phyloP scores from a whole-genome alignment of 2,329 filamentous ascomycete species.

The Leptographium procerum region DNA sequence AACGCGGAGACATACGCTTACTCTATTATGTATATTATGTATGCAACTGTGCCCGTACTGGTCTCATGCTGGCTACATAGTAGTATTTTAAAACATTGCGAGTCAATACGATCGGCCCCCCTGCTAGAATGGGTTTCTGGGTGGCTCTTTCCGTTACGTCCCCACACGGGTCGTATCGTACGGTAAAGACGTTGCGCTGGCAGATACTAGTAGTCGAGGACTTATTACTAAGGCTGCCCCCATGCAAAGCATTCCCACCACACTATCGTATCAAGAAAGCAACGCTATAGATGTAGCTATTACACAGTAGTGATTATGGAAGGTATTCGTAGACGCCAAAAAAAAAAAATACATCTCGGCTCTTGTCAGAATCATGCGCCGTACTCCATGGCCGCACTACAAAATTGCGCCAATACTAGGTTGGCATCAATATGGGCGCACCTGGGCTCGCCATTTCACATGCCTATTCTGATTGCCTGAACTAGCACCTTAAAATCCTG shows the following conservation, averaged over 20 bases:
- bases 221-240: background rate
- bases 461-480: background rate
- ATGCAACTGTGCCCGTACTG: too few species aligned
- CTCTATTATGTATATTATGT: too few species aligned
- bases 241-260: background rate
- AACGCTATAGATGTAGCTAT: too few species aligned
- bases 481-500: background rate
- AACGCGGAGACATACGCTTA: too few species aligned
- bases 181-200: background rate
- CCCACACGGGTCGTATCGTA: background rate
- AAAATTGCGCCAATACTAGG: background rate
- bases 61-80: background rate
- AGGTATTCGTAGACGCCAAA: background rate
- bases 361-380: background rate
- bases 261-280: too few species aligned
- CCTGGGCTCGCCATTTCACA: background rate
- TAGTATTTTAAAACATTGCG: background rate
- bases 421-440: background rate
- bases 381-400: background rate
- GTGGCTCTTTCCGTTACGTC: background rate
- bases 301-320: too few species aligned
- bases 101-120: background rate
- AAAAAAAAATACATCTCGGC: background rate
- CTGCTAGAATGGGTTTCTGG: background rate
- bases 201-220: background rate